Base-by-base conservation (phyloP, 2,329 filamentous ascomycete genomes). In the Botryosphaeria dothidea region DNA sequence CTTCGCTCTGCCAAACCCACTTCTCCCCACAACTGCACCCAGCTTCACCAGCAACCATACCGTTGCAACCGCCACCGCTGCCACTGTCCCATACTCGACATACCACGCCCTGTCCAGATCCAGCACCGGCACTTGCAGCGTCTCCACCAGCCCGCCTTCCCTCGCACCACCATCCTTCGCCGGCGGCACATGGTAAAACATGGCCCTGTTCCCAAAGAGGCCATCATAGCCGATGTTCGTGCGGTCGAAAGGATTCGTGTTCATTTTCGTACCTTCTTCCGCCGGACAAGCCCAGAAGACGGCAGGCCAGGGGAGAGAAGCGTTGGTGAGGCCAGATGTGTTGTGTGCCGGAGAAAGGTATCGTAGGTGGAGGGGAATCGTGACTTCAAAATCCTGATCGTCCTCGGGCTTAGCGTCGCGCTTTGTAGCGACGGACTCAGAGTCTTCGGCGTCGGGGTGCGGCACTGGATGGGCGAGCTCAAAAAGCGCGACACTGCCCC, bases 241-340 rank as follows among this genome's bases (percentile, higher is more conserved):
- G 5, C 92, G 83, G 75, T 97, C 93, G 76, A 98, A 98, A 0
- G 94, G 94, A 72, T 91, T 97, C 4, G 84, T 85, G 0, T 85
- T 77, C 77, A 94, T 91, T 71, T 91, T 90, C 0, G 83, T 84
- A 0, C 85, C 87, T 60, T 87, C 84, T 9, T 86, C 85, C 0
- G 89, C 86, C 7, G 85, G 83, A 73, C 94, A 98, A 0, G 93
- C 92, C 93, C 93, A 97, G 81, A 97, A 97, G 0, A 97, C 85
- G 0, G 87, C 85, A 0, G 94, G 94, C 80, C 90, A 93, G 0
- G 94, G 91, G 0, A 95, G 76, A n/a, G 87, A 79, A 0, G 88
- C 77, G 23, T 23, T 25, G 0, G 66, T 65, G 57, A 75, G 70
- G 17, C 73, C 67, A 4, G 82, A 69, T 2, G 79, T 75, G 68